Evolutionary conservation across 768 basidiomycete species (phyloP), one percentile per base, ranked within the genome.

Genomic region (Pisolithus marmoratus): DNA sequence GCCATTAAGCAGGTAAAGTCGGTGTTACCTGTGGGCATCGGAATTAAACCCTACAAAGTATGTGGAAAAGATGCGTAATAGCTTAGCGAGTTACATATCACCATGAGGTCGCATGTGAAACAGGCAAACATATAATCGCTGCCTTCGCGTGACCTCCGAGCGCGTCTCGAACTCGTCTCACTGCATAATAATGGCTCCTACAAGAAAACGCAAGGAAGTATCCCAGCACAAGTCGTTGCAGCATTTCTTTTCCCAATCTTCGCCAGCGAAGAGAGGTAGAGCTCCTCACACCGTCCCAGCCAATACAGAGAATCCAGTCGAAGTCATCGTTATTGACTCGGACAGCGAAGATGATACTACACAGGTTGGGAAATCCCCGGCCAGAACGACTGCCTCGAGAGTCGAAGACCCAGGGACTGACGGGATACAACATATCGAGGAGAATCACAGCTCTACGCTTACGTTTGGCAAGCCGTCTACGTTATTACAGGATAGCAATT

Each of bases 281-380:
- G 41, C 34, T 15, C 4, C 54, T 29, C 52, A 45, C 55, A 27
- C 49, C 2, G 19, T 46, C 38, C 45, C 31, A 38, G 50, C 36
- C 22, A 31, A 37, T 14, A 55, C 43, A 48, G 36, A 41, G 49
- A 49, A 27, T 6, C 43, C 46, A 29, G 11, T 34, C 37, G 77
- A 84, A 56, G 60, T 83, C 55, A 84, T 85, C 44, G 65, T 84
- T 51, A 78, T 86, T 50, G 83, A 85, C 61, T 83, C 83, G 19
- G 83, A 84, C 57, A 76, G 76, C 48, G 82, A 84, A 24, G 63
- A 64, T 4, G 59, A 29, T 8, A 29, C 29, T 8, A 27, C 51
- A 31, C 15, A 40, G 20, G n/a, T 45, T 19, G 48, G 38, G 38
- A n/a, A 48, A 45, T 17, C 38, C 38, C 36, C 40, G 46, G 24